Base-by-base conservation (phyloP, 176 grass and related monocot species). In the Pontederia crassipes region DNA sequence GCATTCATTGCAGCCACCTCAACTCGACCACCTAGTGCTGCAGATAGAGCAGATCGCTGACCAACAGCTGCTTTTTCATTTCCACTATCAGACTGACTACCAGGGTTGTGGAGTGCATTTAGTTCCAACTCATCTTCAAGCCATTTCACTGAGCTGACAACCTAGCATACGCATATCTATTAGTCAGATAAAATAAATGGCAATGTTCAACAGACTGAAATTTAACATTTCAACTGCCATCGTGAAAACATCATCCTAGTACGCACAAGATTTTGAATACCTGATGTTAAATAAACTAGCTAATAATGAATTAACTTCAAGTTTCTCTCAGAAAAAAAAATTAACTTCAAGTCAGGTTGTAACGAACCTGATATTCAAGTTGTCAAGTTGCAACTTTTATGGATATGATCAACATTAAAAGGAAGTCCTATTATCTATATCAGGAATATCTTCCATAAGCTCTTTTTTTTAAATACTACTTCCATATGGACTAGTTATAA, bases 131-230 rank as follows among this genome's bases (percentile, higher is more conserved):
- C 93, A 79, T 97, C 93, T 88, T 97, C 93, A 67, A 97, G 87
- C 87, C 87, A 97, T 75, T 97, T 97, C 66, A 92, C 93, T 68
- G 93, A 97, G 75, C 81, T 97, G 62, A 92, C 93, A 81, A 97
- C 93, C 93, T 97, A 17, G 48, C 46, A 65, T 18, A 65, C 11
- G 13, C 45, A 49, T 13, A 49, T 17, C 6, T 27, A 64, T 10
- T 12, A 40, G 6, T 65, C 8, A 65, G 15, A 49, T 14, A 14
- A 9, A 26, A 24, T 49, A 4, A 8, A 54, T 54, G 52, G 15
- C 40, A 64, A 49, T 49, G 48, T 49, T 8, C 9, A 48, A 48
- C 8, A 48, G 8, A 2, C 24, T 9, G 49, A 26, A 8, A 2
- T 48, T 12, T 5, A 0, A 49, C 17, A 49, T 49, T 49, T 26